Conservation (phyloP, 2,329 filamentous ascomycete genomes). For the Aspergillus pseudotamarii region DNA sequence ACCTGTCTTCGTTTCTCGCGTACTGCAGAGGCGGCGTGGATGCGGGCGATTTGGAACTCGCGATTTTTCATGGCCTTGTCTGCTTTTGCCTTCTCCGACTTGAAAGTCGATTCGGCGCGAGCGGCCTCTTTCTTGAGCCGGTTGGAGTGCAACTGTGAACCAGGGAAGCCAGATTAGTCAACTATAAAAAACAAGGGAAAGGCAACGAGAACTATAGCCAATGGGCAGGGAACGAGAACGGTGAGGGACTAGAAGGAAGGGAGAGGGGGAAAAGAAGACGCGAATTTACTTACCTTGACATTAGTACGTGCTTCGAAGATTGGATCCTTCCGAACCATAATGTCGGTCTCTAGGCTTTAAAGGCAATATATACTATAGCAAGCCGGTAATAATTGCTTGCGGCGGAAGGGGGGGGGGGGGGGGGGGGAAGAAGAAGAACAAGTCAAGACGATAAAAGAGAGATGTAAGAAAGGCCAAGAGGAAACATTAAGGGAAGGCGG, state of each 20-base stretch:
- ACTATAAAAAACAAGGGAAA: too few relatives aligned
- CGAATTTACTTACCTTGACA: constrained; percentile 38
- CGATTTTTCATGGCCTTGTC: constrained; percentile 52
- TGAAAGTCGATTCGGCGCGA: constrained; percentile 49
- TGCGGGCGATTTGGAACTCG: constrained; percentile 53
- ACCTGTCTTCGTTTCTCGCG: constrained; percentile 52
- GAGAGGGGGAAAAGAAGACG: neutral
- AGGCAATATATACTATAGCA: neutral
- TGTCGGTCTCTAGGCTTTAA: constrained; percentile 13
- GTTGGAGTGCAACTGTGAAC: constrained; percentile 49
- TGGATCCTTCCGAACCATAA: constrained; percentile 44
- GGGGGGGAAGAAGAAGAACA: neutral
- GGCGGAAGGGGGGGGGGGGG: neutral
- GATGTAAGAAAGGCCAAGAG: neutral
- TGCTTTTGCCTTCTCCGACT: constrained; percentile 52
- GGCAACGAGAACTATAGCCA: too few relatives aligned
- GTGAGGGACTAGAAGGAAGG: neutral
- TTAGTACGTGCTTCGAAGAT: constrained; percentile 47
- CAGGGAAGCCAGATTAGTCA: neutral
- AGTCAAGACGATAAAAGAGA: neutral
- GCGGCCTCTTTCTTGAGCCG: constrained; percentile 51
- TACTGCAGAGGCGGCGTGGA: constrained; percentile 50
- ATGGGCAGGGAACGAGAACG: neutral
- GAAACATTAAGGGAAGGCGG: constrained; percentile 6
- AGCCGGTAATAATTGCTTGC: neutral